Percentiles rank a stretch among this genome's conserved stretches.
These are phyloP conservation scores for Nepenthes gracilis DNA, from an alignment of 148 eudicot species.

Conservation along the genomic window DNA sequence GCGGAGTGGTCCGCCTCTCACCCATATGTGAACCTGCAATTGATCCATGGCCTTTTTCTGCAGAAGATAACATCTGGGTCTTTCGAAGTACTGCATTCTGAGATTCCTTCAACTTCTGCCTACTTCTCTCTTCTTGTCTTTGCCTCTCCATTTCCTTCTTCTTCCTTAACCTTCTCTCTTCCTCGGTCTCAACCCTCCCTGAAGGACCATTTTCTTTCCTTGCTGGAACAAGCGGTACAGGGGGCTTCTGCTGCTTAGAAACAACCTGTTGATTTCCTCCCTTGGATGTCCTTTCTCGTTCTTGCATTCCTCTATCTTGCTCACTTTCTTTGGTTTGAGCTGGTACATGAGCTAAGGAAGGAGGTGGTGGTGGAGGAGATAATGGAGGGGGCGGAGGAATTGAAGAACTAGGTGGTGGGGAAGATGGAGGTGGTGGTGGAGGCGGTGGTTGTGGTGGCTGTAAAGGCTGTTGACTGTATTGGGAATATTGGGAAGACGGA, in stretches of 20 bases:
- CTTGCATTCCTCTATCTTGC: conserved; percentile 26
- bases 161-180: conserved; percentile 80
- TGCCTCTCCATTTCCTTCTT: conserved; percentile 73
- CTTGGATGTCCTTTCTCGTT: conserved; percentile 30
- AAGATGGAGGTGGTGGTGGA: conserved; percentile 70
- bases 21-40: conserved; percentile 78
- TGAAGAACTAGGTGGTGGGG: conserved; percentile 53
- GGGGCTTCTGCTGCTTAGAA: conserved; percentile 54
- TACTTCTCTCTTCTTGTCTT: conserved; percentile 63
- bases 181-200: conserved; percentile 81
- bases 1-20: conserved; percentile 59
- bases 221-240: conserved; percentile 29
- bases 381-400: conserved; percentile 52
- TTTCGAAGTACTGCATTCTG: conserved; percentile 55
- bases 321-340: conserved; percentile 39
- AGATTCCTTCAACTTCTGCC: conserved; percentile 66
- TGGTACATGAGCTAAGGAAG: conserved; percentile 39
- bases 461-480: conserved; percentile 46
- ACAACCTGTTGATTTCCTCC: conserved; percentile 30
- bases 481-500: conserved; percentile 71
- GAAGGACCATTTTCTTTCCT: conserved; percentile 41
- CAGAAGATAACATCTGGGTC: conserved; percentile 60
- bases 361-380: conserved; percentile 49
- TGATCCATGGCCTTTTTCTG: conserved; percentile 55
- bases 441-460: conserved; percentile 41